Conservation (phyloP, 2,329 filamentous ascomycete genomes). For the Escovopsis sp. region DNA sequence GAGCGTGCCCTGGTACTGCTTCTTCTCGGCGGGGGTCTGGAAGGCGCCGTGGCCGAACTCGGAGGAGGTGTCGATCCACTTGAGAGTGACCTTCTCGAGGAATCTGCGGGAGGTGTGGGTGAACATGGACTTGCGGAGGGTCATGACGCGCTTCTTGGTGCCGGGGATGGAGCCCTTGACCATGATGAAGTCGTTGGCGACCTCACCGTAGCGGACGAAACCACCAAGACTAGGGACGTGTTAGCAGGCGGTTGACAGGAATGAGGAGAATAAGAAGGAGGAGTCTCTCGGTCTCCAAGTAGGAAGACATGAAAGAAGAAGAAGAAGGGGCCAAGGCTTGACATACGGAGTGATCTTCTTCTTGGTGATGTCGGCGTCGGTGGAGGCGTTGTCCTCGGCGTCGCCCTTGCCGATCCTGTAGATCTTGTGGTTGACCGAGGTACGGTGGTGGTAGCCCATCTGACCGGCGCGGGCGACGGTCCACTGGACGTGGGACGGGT, state of each 20-base stretch:
- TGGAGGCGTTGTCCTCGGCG: constrained; percentile 84
- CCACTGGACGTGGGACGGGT: constrained; percentile 99
- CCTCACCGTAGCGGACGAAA: constrained; percentile 97
- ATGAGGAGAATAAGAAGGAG: too few species aligned
- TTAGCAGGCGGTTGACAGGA: constrained; percentile 15
- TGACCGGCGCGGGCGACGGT: constrained; percentile 99
- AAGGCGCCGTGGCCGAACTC: constrained; percentile 99
- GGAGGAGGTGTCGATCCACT: constrained; percentile 99
- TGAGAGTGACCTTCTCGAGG: constrained; percentile 98
- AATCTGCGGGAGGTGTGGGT: constrained; percentile 88
- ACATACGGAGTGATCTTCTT: constrained; percentile 99
- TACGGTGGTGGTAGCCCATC: constrained; percentile 99
- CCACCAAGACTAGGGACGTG: constrained; percentile 63
- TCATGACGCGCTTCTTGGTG: constrained; percentile 99
- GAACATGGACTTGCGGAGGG: constrained; percentile 98
- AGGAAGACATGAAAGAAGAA: background rate
- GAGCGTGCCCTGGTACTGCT: constrained; percentile 91
- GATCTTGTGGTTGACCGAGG: constrained; percentile 99
- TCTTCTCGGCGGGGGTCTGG: constrained; percentile 98
- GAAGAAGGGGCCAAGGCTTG: background rate
- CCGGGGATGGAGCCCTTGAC: constrained; percentile 96
- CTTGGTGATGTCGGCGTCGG: constrained; percentile 93
- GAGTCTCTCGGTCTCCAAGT: too few species aligned
- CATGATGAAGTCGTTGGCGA: constrained; percentile 98
- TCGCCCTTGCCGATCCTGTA: constrained; percentile 94